A percentile compares a stretch with the other conserved stretches of the same genome.
phyloP scores from a whole-genome alignment of 176 grass and related monocot species.

The Musa beccarii region DNA sequence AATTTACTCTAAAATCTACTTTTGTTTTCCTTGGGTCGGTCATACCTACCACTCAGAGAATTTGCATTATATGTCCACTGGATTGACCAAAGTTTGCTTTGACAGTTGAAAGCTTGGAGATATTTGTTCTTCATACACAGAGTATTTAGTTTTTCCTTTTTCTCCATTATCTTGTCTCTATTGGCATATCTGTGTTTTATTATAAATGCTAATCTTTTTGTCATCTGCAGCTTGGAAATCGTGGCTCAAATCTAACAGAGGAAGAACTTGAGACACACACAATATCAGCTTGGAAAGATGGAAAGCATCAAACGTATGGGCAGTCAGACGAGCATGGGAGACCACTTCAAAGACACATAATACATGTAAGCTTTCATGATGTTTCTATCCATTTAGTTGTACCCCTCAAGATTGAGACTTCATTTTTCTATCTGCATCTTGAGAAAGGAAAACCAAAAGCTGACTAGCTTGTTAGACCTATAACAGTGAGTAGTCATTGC shows the following conservation, averaged over 20 bases:
- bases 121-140: background rate
- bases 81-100: background rate
- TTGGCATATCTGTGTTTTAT: background rate
- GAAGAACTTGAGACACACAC: conserved; percentile 95
- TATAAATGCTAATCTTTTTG: background rate
- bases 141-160: background rate
- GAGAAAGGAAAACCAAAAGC: background rate
- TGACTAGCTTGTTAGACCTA: background rate
- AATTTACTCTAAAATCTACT: background rate
- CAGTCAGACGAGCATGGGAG: conserved; percentile 46
- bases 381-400: background rate
- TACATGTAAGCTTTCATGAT: conserved; percentile 54
- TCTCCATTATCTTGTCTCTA: conserved; percentile 2
- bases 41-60: background rate
- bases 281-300: conserved; percentile 97
- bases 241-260: conserved; percentile 85
- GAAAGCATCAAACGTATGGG: conserved; percentile 63
- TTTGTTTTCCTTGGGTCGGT: background rate
- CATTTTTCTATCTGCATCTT: background rate
- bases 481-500: too few relatives aligned
- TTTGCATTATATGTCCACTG: background rate
- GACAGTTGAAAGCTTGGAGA: background rate
- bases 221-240: conserved; percentile 75
- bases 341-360: conserved; percentile 48
- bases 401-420: background rate